Evolutionary conservation across 2,329 filamentous ascomycete species (phyloP).

Genomic region (Hansfordia pulvinata): DNA sequence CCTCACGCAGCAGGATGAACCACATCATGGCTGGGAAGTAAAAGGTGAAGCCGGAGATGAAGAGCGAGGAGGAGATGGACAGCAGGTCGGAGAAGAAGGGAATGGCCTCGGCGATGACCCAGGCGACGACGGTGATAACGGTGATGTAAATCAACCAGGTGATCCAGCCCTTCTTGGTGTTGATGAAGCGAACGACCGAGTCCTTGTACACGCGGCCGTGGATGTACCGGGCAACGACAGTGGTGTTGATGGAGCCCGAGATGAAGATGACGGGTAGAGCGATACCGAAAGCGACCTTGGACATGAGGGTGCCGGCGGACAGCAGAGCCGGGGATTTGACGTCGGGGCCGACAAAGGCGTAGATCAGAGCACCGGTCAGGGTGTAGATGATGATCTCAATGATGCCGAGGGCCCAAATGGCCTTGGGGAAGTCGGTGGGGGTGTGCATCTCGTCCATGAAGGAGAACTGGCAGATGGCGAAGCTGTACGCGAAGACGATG

Average conservation of each 20-base stretch:
- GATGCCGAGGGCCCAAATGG: conserved; percentile 37
- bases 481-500: conserved; percentile 48
- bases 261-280: conserved; percentile 52
- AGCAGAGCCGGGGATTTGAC: conserved; percentile 49
- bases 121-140: conserved; percentile 47
- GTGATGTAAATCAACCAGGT: conserved; percentile 46
- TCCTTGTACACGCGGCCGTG: conserved; percentile 18
- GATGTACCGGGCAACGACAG: conserved; percentile 30
- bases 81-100: conserved; percentile 60
- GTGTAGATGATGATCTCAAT: conserved; percentile 45
- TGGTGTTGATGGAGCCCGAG: conserved; percentile 49
- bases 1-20: conserved; percentile 18
- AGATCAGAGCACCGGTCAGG: conserved; percentile 45
- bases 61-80: conserved; percentile 34
- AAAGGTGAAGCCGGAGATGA: conserved; percentile 32
- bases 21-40: conserved; percentile 21
- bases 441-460: conserved; percentile 24
- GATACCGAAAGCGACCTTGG: conserved; percentile 48
- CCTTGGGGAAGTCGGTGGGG: conserved; percentile 23
- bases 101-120: conserved; percentile 59
- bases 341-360: conserved; percentile 41
- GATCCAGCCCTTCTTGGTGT: conserved; percentile 17
- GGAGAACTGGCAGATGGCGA: conserved; percentile 21
- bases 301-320: conserved; percentile 35
- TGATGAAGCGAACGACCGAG: conserved; percentile 17